Conservation (phyloP, 2,329 filamentous ascomycete species). For the Diaporthe amygdali region DNA sequence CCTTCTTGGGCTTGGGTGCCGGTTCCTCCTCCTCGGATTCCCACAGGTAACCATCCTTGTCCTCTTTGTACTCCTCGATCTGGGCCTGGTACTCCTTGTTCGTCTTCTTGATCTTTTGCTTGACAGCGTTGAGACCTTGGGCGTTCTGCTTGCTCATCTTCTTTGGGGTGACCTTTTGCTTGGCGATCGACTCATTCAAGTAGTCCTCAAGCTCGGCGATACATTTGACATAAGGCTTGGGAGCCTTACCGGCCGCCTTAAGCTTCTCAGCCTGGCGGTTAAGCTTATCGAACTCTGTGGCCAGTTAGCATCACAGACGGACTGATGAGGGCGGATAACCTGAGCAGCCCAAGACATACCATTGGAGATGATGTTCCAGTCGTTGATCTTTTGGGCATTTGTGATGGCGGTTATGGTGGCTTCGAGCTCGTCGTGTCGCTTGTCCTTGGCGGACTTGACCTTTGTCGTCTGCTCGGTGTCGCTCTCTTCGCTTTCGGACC, state of each 20-base stretch:
- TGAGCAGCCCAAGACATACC: constrained; percentile 61
- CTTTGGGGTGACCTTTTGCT: constrained; percentile 95
- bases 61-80: constrained; percentile 83
- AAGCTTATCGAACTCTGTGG: constrained; percentile 88
- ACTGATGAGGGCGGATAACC: background rate
- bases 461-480: constrained; percentile 85
- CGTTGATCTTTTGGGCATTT: constrained; percentile 96
- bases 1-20: constrained; percentile 57
- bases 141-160: constrained; percentile 99
- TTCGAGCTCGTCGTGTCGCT: constrained; percentile 93
- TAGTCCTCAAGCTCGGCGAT: constrained; percentile 93
- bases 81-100: constrained; percentile 92
- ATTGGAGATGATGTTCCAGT: constrained; percentile 91
- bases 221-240: constrained; percentile 91
- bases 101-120: constrained; percentile 98
- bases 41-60: constrained; percentile 88
- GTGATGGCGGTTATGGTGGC: constrained; percentile 88
- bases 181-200: constrained; percentile 91
- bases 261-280: constrained; percentile 86
- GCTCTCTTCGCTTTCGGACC: constrained; percentile 80
- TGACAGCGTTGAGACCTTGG: constrained; percentile 93
- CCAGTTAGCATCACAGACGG: constrained; percentile 24
- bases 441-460: constrained; percentile 98
- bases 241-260: constrained; percentile 75
- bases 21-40: constrained; percentile 74